Base-by-base conservation (phyloP, 1,284 basidiomycete species). In the Ceratobasidium sp. region DNA sequence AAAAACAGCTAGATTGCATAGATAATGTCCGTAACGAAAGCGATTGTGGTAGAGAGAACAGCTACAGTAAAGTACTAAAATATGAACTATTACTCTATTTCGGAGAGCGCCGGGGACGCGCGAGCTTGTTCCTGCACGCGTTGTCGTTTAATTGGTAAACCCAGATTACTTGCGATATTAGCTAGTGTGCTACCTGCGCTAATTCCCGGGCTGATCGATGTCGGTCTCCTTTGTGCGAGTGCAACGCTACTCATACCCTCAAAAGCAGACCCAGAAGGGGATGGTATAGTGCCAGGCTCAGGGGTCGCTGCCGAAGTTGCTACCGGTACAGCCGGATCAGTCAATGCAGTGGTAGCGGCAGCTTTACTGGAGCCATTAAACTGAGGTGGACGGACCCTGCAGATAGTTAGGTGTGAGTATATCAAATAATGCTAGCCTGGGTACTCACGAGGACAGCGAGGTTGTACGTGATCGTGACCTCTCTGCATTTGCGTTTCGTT, bases 131-230 rank as follows among this genome's bases (percentile, higher is more conserved):
- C 29, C 23, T 57, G 54, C 16, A 54, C 21, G 36, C 54, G 66
- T 23, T 39, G 56, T 19, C 69, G 60, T 23, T 62, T 62, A 29
- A 70, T 36, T 42, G 69, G 30, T 16, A 70, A 46, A 16, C 86
- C 85, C 85, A 84, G 88, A 74, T 81, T 88, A 59, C 79, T 87
- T 2, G 88, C 87, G 54, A 90, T 79, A 73, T 79, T 86, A 19
- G 86, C 85, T 9, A 89, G 77, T 6, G 87, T 82, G 46, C 82
- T 70, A 6, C 68, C 67, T 16, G 71, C 68, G 42, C 66, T 71
- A 14, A 66, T 25, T 23, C 56, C 60, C 62, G 68, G 50, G 39
- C 59, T 57, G 23, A 62, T 56, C 1, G 71, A 69, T 21, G 50
- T 68, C 7, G 69, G 60, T 23, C 71, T 54, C n/a, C 66, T 67